Percentiles rank a stretch among this genome's conserved stretches.
Conservation (phyloP, 768 basidiomycete genomes). For the Boletus rubroflammeus region DNA sequence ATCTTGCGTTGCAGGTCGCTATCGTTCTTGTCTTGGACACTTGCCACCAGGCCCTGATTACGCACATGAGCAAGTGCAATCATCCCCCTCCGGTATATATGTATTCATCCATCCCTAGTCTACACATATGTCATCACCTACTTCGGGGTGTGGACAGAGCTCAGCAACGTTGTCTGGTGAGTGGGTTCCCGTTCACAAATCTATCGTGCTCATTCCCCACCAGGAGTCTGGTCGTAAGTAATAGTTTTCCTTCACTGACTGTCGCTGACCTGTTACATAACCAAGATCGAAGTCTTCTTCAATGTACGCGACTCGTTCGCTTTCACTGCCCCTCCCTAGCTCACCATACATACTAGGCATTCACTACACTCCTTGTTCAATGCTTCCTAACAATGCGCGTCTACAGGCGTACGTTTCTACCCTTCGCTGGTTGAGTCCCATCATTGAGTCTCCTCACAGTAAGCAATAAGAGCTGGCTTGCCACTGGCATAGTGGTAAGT, state of each 20-base stretch:
- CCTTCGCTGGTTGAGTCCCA: background rate
- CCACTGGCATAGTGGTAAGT: conserved; percentile 32
- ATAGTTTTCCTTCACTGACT: background rate
- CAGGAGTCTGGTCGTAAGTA: conserved; percentile 25
- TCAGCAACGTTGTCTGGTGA: conserved; percentile 41
- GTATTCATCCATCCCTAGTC: conserved; percentile 29
- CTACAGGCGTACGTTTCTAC: conserved; percentile 40
- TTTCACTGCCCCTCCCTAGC: background rate
- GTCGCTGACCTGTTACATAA: conserved; percentile 4
- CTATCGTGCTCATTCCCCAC: background rate
- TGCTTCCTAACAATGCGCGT: conserved; percentile 50
- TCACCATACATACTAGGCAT: conserved; percentile 17
- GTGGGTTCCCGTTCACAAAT: conserved; percentile 11
- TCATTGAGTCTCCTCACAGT: conserved; percentile 32
- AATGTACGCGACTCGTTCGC: conserved; percentile 31
- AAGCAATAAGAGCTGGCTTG: conserved; percentile 42
- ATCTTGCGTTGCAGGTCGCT: conserved; percentile 40
- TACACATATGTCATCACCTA: conserved; percentile 48
- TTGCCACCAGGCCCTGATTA: conserved; percentile 50
- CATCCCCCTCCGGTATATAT: background rate
- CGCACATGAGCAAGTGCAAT: conserved; percentile 41
- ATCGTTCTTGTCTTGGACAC: conserved; percentile 49
- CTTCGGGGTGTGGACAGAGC: conserved; percentile 29
- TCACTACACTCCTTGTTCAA: conserved; percentile 52
- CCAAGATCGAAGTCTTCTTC: conserved; percentile 47